Base-by-base conservation (phyloP, 306 rosid genomes). In the Corylus heterophylla region DNA sequence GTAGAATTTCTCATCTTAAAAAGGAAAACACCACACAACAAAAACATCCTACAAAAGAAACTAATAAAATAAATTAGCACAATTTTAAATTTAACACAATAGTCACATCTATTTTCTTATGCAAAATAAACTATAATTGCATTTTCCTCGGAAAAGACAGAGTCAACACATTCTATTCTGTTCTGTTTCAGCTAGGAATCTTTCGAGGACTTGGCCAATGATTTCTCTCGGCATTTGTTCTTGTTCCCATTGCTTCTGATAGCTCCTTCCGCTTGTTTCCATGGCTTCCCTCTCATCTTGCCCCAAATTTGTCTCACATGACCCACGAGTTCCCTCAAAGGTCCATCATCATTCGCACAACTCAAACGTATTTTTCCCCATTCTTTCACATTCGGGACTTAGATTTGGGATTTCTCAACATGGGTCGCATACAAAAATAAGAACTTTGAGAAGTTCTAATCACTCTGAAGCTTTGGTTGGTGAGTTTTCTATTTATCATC, bases 211-310 rank as follows among this genome's bases (percentile, higher is more conserved):
- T 31, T 31, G 35, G 35, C 35, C 35, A 1, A 31, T 31, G 35
- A 31, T 31, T 31, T 1, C 35, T 31, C 35, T 31, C 63, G 8
- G 31, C 3, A 4, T 6, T 7, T 7, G 29, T 8, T 20, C 63
- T 20, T 27, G 8, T 29, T 29, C 31, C 31, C 31, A 29, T 29
- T 29, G 2, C 31, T 20, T 56, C 63, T 56, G 27, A 9, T 6
- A 2, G 47, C 27, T n/a, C 25, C 66, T 49, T 39, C 42, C 20
- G 69, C 27, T 48, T n/a, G 14, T 50, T 76, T 55, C 77, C 71
- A 89, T 89, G 97, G 81, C 82, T 75, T 82, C 86, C 58, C 69
- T 87, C 5, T 82, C 58, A 11, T 75, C 69, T 74, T 76, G 73
- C 76, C 52, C 71, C 1, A 86, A 77, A 77, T 69, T 80, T 68